A percentile compares a stretch with the other conserved stretches of the same genome.
These are phyloP conservation scores for Didymella sp. DNA, from an alignment of 2,329 filamentous ascomycete species.

Conservation along the genomic window DNA sequence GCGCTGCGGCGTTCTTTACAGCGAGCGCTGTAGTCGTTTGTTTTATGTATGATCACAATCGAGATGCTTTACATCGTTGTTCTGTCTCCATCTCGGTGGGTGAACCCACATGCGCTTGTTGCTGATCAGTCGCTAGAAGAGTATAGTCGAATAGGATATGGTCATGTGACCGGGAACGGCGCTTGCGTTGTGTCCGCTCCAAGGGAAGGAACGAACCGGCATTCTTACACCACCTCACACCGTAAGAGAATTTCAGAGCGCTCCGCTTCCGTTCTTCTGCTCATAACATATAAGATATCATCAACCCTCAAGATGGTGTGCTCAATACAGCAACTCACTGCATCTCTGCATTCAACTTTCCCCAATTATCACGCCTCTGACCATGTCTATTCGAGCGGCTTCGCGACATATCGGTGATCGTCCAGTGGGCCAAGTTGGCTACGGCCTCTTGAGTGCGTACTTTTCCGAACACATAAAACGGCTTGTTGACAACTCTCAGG, in stretches of 20 bases:
- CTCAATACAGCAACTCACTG: background rate
- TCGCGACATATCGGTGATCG: background rate
- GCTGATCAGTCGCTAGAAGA: background rate
- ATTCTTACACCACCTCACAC: background rate
- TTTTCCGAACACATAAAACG: background rate
- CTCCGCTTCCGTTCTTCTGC: background rate
- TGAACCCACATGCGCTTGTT: background rate
- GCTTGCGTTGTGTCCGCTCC: background rate
- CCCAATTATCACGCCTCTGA: background rate
- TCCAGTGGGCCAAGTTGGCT: background rate
- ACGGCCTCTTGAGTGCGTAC: background rate
- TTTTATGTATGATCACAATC: slow-evolving; percentile 5
- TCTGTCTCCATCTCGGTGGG: background rate
- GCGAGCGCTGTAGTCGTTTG: slow-evolving; percentile 7
- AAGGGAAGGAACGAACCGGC: background rate
- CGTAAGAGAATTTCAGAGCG: background rate
- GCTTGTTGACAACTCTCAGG: background rate
- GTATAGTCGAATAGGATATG: background rate
- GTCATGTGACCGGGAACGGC: slow-evolving; percentile 4
- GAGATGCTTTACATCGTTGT: background rate
- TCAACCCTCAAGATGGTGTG: background rate
- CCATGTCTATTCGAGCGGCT: background rate
- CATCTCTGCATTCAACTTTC: background rate
- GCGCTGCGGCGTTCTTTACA: slow-evolving; percentile 20
- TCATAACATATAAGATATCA: background rate